Percentiles rank a stretch among this genome's conserved stretches.
These are phyloP conservation scores for Teratosphaeriaceae sp. DNA, from an alignment of 2,329 filamentous ascomycete species.

Conservation along the genomic window DNA sequence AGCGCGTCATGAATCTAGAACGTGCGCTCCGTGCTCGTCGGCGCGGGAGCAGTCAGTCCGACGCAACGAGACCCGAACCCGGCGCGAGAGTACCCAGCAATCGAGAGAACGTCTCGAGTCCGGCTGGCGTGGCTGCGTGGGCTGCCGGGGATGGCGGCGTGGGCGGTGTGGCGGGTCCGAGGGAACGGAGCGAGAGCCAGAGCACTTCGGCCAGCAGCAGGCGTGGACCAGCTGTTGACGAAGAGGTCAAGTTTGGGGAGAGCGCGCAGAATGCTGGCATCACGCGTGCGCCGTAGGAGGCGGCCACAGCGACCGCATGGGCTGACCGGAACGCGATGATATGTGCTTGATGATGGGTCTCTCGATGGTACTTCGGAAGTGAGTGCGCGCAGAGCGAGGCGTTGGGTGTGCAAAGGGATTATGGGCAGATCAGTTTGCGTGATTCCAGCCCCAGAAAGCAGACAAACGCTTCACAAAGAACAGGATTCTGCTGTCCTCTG, in stretches of 20 bases:
- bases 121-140: slow-evolving; percentile 9
- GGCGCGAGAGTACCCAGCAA: slow-evolving; percentile 3
- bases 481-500: too few relatives aligned
- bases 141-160: slow-evolving; percentile 20
- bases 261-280: slow-evolving; percentile 19
- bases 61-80: slow-evolving; percentile 14
- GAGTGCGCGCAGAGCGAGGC: too few relatives aligned
- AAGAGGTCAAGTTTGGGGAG: slow-evolving; percentile 30
- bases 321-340: too few relatives aligned
- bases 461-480: too few relatives aligned
- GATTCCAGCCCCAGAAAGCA: too few relatives aligned
- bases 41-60: slow-evolving; percentile 26
- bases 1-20: slow-evolving; percentile 43
- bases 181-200: slow-evolving; percentile 32
- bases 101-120: slow-evolving; percentile 6
- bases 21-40: slow-evolving; percentile 32
- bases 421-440: too few relatives aligned
- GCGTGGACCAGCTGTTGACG: slow-evolving; percentile 21
- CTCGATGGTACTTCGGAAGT: too few relatives aligned
- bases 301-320: too few relatives aligned
- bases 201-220: slow-evolving; percentile 30
- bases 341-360: too few relatives aligned
- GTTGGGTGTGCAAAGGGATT: too few relatives aligned
- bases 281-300: not conserved
- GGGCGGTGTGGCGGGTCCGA: slow-evolving; percentile 27